Percentiles rank a stretch among this genome's conserved stretches.
Conservation (phyloP, 2,329 filamentous ascomycete genomes). For the Clathrospora elynae region DNA sequence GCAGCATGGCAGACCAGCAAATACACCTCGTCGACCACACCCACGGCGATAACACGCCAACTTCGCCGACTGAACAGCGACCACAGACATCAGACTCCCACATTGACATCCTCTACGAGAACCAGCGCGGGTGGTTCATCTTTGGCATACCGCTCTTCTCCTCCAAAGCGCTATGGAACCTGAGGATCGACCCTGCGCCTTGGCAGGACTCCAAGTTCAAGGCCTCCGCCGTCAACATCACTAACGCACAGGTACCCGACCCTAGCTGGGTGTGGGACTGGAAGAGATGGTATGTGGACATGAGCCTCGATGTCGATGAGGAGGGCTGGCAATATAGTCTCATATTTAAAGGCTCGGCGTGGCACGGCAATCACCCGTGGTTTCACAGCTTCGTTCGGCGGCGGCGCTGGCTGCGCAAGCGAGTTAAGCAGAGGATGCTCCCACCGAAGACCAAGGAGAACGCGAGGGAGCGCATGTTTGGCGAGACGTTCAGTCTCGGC, state of each 20-base stretch:
- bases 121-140: slow-evolving; percentile 87
- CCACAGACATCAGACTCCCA: slow-evolving; percentile 33
- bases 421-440: slow-evolving; percentile 67
- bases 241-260: slow-evolving; percentile 89
- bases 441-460: slow-evolving; percentile 42
- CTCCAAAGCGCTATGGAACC: slow-evolving; percentile 69
- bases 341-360: slow-evolving; percentile 68
- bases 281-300: slow-evolving; percentile 74
- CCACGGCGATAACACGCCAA: slow-evolving; percentile 44
- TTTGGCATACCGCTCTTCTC: slow-evolving; percentile 93
- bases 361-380: slow-evolving; percentile 89
- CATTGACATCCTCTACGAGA: slow-evolving; percentile 91
- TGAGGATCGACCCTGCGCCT: slow-evolving; percentile 80
- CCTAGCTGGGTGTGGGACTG: slow-evolving; percentile 92
- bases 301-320: slow-evolving; percentile 81
- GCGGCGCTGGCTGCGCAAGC: slow-evolving; percentile 82
- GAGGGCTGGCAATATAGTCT: slow-evolving; percentile 98
- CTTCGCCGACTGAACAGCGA: slow-evolving; percentile 23
- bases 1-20: slow-evolving; percentile 60
- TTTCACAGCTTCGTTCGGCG: slow-evolving; percentile 94
- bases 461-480: slow-evolving; percentile 41
- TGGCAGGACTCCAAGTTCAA: slow-evolving; percentile 74
- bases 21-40: slow-evolving; percentile 69
- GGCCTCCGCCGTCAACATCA: slow-evolving; percentile 69
- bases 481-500: slow-evolving; percentile 47